These are phyloP conservation scores for Torulaspora globosa DNA, from an alignment of 1,139 yeast species.

Conservation along the genomic window DNA sequence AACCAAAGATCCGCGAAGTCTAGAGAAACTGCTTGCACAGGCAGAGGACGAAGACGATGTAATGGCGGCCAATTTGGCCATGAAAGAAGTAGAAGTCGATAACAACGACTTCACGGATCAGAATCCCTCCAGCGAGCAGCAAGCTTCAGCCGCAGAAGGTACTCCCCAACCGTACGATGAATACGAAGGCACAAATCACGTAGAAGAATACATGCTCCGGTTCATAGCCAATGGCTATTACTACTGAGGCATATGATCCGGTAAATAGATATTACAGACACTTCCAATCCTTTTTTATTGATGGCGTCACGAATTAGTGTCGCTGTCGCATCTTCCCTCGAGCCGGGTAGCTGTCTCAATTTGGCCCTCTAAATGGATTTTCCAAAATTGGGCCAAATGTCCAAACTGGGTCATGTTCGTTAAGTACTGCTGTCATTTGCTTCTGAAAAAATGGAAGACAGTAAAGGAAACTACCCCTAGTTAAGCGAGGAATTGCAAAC, in stretches of 20 bases:
- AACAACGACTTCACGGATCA: constrained; percentile 73
- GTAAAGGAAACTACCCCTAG: not conserved
- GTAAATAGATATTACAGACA: not conserved
- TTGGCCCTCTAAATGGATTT: not conserved
- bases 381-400: not conserved
- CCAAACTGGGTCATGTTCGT: not conserved
- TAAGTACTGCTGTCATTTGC: not conserved
- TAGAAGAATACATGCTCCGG: constrained; percentile 94
- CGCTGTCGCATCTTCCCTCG: not conserved
- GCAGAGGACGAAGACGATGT: constrained; percentile 98
- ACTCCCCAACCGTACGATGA: constrained; percentile 43
- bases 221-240: constrained; percentile 81
- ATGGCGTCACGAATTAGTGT: not conserved
- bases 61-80: constrained; percentile 82
- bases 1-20: constrained; percentile 39
- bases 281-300: not conserved
- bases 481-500: not conserved
- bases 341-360: not conserved
- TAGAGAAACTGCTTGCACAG: constrained; percentile 72
- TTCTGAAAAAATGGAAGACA: not conserved
- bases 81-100: constrained; percentile 80
- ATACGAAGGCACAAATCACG: constrained; percentile 78
- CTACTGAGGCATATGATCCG: constrained; percentile 29
- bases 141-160: constrained; percentile 3
- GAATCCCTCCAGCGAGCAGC: constrained; percentile 9